These are phyloP conservation scores for Nannizzia gypsea DNA, from an alignment of 2,329 filamentous ascomycete genomes.

Conservation along the genomic window DNA sequence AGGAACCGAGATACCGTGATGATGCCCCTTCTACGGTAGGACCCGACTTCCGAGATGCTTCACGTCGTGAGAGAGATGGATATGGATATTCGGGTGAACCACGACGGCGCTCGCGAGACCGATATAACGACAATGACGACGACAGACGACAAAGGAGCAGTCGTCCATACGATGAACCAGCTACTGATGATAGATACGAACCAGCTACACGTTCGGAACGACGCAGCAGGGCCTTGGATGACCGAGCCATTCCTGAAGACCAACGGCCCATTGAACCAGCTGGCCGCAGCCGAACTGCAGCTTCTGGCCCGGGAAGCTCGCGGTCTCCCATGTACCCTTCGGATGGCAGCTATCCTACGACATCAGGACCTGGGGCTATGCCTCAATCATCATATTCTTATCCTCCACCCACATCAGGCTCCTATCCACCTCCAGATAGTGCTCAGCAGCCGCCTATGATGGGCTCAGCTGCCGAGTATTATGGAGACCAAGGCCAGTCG, in stretches of 20 bases:
- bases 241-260: neutral
- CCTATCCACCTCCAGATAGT: neutral
- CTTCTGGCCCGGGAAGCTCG: neutral
- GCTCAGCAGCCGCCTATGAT: conserved; percentile 19
- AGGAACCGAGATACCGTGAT: conserved; percentile 16
- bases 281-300: neutral
- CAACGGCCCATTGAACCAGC: neutral
- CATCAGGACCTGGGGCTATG: neutral
- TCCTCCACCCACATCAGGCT: neutral
- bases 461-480: conserved; percentile 50
- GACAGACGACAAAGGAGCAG: neutral
- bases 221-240: neutral
- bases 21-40: conserved; percentile 8
- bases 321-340: neutral
- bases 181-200: neutral
- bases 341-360: neutral
- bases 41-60: neutral
- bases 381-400: neutral
- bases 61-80: neutral
- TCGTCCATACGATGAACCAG: neutral
- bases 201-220: neutral
- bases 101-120: neutral
- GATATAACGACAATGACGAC: neutral
- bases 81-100: neutral
- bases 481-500: conserved; percentile 50